Evolutionary conservation across 108 stramenopile species (phyloP).

Genomic region (Pseudonitzschia delicatissima): DNA sequence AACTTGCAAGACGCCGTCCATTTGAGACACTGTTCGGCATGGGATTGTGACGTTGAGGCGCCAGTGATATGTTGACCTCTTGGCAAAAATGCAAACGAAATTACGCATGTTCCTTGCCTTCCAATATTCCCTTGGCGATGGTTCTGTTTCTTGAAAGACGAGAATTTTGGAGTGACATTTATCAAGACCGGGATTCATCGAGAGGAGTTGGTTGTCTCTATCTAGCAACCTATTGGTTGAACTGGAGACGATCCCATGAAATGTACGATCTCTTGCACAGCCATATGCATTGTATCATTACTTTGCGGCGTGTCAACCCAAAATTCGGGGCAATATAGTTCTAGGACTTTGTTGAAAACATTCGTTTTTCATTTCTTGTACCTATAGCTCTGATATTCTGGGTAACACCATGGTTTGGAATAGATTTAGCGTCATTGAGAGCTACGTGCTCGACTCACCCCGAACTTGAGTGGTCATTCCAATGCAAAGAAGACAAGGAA

Average conservation of each 20-base stretch:
- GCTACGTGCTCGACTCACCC: slow-evolving; percentile 28
- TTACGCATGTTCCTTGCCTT: background rate
- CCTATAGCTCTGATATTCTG: background rate
- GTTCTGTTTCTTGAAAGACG: slow-evolving; percentile 19
- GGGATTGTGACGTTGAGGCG: background rate
- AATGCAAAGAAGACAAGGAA: slow-evolving; percentile 23
- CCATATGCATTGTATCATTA: slow-evolving; percentile 4
- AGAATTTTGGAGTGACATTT: background rate
- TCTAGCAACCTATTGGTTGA: background rate
- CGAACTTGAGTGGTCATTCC: background rate
- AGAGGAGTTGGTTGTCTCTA: background rate
- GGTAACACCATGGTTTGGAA: slow-evolving; percentile 12
- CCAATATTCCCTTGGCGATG: slow-evolving; percentile 14
- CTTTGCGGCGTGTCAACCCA: background rate
- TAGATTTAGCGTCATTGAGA: slow-evolving; percentile 16
- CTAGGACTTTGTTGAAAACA: slow-evolving; percentile 23
- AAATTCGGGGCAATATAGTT: background rate
- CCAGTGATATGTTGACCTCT: background rate
- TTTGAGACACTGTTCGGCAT: slow-evolving; percentile 1
- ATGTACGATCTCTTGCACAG: slow-evolving; percentile 9
- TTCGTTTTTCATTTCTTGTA: slow-evolving; percentile 10
- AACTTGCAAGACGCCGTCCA: background rate
- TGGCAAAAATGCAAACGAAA: background rate
- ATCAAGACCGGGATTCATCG: background rate
- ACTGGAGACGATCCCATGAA: slow-evolving; percentile 11